phyloP scores from a whole-genome alignment of 78 protist genomes.

The Dictyostelium intermedium region DNA sequence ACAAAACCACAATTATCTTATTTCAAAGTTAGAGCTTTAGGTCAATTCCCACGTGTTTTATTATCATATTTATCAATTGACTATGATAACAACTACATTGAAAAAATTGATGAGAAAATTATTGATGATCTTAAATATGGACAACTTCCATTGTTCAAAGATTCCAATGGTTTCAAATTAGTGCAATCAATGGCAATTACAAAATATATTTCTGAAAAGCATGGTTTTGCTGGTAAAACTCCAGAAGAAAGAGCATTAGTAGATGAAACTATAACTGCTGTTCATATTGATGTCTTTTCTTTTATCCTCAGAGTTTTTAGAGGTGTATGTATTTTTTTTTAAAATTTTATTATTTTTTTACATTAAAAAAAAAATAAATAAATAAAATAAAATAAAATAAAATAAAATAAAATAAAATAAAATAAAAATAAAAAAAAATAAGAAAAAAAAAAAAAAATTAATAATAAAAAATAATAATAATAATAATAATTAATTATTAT shows the following conservation, averaged over 20 bases:
- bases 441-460: neutral
- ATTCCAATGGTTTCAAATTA: neutral
- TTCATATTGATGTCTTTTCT: neutral
- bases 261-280: neutral
- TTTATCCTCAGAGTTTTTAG: neutral
- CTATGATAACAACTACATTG: neutral
- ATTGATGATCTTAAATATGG: neutral
- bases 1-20: constrained; percentile 12
- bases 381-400: no score
- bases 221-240: neutral
- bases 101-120: neutral
- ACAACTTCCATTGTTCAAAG: constrained; percentile 35
- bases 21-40: neutral
- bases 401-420: no score
- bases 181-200: constrained; percentile 8
- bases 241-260: constrained; percentile 1
- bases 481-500: no score
- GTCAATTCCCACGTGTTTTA: constrained; percentile 21
- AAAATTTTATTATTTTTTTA: no score
- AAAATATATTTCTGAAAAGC: neutral
- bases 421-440: neutral
- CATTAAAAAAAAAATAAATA: no score
- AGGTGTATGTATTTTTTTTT: neutral
- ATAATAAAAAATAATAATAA: no score
- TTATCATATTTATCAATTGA: neutral